Evolutionary conservation across 2,329 filamentous ascomycete species (phyloP), one percentile per base, ranked within the genome.

Genomic region (Emmonsiellopsis sp.): DNA sequence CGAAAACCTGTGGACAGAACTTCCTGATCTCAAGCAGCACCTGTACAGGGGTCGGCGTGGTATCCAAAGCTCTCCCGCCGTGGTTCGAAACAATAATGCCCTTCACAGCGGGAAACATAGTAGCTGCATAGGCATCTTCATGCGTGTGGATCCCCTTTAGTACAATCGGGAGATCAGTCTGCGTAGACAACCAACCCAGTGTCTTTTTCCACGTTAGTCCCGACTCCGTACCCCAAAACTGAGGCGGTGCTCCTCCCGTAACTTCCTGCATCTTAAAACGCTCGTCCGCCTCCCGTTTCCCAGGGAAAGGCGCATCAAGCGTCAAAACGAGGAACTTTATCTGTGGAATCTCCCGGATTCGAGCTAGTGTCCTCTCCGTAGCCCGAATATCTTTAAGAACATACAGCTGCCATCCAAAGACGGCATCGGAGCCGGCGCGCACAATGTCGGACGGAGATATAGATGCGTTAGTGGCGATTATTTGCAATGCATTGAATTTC

Each of bases 371-470:
- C 3, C 82, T 82, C 64, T 88, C 84, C 66, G 84, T 93, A 77
- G 94, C 95, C 60, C 80, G 77, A 31, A 88, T 81, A 60, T 93
- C 86, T 45, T 81, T 87, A 67, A 96, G 89, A 37, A 95, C 87
- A 71, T 97, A 97, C 21, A 97, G 73, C 73, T 97, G 92, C 88
- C 90, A 97, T 11, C 92, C 92, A 66, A 96, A 95, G 1, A 91
- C 74, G 67, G 95, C 90, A 2, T 79, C 85, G 0, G 83, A 79
- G 3, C 71, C 63, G 0, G 88, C 85, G 56, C 83, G 81, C 11
- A 92, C 83, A 58, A 96, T 89, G 68, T 96, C 87, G 72, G 96
- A 91, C 1, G 90, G 89, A 1, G 88, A 92, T 84, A 93, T 89
- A 51, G 85, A 90, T 0, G 93, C 89, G 70, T 96, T 97, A 73